Base-by-base conservation (phyloP, 495 filamentous ascomycete genomes). In the Hyphodiscus hymeniophilus region DNA sequence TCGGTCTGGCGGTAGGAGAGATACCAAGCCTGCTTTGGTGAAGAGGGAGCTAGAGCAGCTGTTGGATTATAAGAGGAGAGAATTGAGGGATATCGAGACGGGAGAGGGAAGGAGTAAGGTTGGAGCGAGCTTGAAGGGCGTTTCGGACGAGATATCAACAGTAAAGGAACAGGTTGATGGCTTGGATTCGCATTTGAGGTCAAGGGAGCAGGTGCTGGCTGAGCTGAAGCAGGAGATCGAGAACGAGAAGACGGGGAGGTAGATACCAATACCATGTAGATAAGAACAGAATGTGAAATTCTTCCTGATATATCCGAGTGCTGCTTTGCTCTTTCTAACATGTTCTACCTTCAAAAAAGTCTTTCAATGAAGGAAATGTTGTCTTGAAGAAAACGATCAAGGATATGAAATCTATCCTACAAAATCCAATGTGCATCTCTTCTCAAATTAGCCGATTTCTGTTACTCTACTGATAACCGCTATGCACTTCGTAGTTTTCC, bases 41-140 rank as follows among this genome's bases (percentile, higher is more conserved):
- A 96, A 96, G 73, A 71, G 91, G 48, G 92, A 98, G 68, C 70
- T 95, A 35, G 88, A 95, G 64, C 83, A 91, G 69, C 67, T 98
- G 61, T 65, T 98, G 50, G 84, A 89, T 50, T 87, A 84, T 59
- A 89, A 89, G 69, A 66, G 84, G 43, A 65, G 74, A 48, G 76
- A 80, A 62, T 62, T 87, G 57, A 57, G 79, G 26, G 66, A 94
- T 70, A 39, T 75, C 66, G 78, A 91, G 76, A 87, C 86, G 75
- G 89, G 87, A 58, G 78, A 79, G 50, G 77, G 64, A 65, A 84
- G 66, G 63, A 85, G 54, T 63, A 77, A 63, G 72, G 67, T 57
- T 60, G 85, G 71, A 57, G 69, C 30, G 70, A 86, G 65, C 69
- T 75, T 67, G 57, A 75, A 80, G 54, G 72, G 69, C 11, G 76